Evolutionary conservation across 306 rosid species (phyloP).

Genomic region (Cucurbita maxima): DNA sequence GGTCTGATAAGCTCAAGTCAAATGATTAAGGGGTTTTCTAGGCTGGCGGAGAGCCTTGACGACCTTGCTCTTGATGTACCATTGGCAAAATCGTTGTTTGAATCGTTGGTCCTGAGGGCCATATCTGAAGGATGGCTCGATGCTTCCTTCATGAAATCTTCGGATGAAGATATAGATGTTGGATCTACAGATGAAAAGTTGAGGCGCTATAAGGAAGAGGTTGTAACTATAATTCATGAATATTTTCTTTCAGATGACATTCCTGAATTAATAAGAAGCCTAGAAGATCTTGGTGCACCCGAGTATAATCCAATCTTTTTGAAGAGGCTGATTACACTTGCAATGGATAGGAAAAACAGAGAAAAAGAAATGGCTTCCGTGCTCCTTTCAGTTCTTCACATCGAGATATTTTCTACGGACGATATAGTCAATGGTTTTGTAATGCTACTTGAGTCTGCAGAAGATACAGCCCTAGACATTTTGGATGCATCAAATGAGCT

Average conservation of each 20-base stretch:
- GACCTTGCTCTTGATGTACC: constrained; percentile 98
- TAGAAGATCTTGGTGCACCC: constrained; percentile 74
- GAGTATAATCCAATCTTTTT: constrained; percentile 71
- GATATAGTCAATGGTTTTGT: constrained; percentile 80
- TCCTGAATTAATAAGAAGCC: constrained; percentile 82
- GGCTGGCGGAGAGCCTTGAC: constrained; percentile 81
- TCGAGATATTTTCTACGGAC: constrained; percentile 84
- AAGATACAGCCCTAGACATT: constrained; percentile 85
- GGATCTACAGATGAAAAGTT: constrained; percentile 45
- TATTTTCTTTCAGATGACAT: constrained; percentile 91
- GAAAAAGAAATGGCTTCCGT: constrained; percentile 99
- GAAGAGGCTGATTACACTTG: constrained; percentile 88
- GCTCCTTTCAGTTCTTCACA: constrained; percentile 87
- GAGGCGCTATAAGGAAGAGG: constrained; percentile 67
- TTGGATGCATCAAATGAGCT: constrained; percentile 97
- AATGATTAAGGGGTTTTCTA: constrained; percentile 88
- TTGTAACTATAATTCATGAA: constrained; percentile 76
- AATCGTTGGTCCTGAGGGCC: constrained; percentile 60
- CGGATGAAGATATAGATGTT: constrained; percentile 41
- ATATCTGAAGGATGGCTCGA: constrained; percentile 92
- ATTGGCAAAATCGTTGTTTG: constrained; percentile 54
- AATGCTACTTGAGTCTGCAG: constrained; percentile 83
- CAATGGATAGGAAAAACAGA: constrained; percentile 91
- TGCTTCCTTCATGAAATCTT: constrained; percentile 45
- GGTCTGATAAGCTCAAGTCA: constrained; percentile 93